A percentile compares a stretch with the other conserved stretches of the same genome.
Conservation (phyloP, 2,329 filamentous ascomycete species). For the Thermothelomyces thermophilus region DNA sequence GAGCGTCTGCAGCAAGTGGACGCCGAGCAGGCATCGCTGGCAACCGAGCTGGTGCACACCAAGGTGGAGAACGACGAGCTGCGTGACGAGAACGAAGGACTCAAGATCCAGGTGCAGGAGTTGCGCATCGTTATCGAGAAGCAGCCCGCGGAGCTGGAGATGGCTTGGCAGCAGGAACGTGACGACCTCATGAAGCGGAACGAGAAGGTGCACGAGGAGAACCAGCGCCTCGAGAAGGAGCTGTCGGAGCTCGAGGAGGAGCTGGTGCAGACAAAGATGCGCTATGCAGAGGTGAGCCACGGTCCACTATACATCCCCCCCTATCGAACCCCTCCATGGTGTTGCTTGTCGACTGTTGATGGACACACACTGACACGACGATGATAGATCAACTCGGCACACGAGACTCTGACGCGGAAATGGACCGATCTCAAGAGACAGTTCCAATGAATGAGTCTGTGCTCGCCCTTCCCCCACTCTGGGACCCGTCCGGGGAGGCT, state of each 20-base stretch:
- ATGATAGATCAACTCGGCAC: constrained; percentile 50
- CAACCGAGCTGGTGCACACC: constrained; percentile 82
- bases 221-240: constrained; percentile 79
- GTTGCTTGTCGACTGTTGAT: too few relatives aligned
- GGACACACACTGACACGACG: not conserved
- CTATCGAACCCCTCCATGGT: too few relatives aligned
- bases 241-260: constrained; percentile 87
- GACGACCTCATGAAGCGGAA: constrained; percentile 90
- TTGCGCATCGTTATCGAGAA: constrained; percentile 80
- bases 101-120: constrained; percentile 79
- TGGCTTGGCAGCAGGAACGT: constrained; percentile 73
- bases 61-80: constrained; percentile 93
- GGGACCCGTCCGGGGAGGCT: too few relatives aligned
- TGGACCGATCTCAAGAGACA: constrained; percentile 67
- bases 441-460: constrained; percentile 30
- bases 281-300: constrained; percentile 80
- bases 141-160: constrained; percentile 84
- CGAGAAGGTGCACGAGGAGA: constrained; percentile 89
- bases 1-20: constrained; percentile 84
- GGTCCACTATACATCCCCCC: not conserved
- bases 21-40: constrained; percentile 81
- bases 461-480: not conserved
- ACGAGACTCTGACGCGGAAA: constrained; percentile 68
- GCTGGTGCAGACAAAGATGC: constrained; percentile 89
- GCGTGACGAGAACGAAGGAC: constrained; percentile 79